phyloP scores from a whole-genome alignment of 768 basidiomycete species.

The Leccinum longicurvipes region DNA sequence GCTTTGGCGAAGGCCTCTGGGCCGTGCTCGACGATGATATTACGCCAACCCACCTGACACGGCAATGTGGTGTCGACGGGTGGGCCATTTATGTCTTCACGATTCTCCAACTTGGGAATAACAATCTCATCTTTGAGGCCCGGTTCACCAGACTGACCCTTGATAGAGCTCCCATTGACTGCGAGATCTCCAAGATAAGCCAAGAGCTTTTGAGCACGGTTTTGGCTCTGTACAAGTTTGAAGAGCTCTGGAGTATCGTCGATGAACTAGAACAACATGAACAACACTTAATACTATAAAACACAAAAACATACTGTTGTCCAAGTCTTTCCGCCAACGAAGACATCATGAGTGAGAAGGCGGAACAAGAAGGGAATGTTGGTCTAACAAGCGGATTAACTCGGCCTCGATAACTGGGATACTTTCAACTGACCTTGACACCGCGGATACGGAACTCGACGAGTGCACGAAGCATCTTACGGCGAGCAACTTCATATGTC shows the following conservation, averaged over 20 bases:
- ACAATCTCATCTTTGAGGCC: conserved; percentile 87
- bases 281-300: background rate
- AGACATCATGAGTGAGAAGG: conserved; percentile 92
- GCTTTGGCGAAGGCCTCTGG: conserved; percentile 99
- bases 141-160: conserved; percentile 93
- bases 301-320: conserved; percentile 62
- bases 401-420: background rate
- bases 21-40: conserved; percentile 96
- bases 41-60: conserved; percentile 92
- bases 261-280: conserved; percentile 68
- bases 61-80: conserved; percentile 78
- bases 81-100: conserved; percentile 68
- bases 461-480: conserved; percentile 99
- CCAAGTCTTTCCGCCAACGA: conserved; percentile 97
- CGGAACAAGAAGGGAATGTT: conserved; percentile 99
- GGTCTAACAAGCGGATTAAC: conserved; percentile 50
- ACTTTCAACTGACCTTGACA: conserved; percentile 64
- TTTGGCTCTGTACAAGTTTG: conserved; percentile 96
- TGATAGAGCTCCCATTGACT: conserved; percentile 98
- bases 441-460: conserved; percentile 99
- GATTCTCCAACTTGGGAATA: conserved; percentile 76
- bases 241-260: conserved; percentile 99
- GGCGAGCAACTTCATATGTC: conserved; percentile 96
- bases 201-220: conserved; percentile 95
- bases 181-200: conserved; percentile 96